phyloP scores from a whole-genome alignment of 2,329 filamentous ascomycete genomes.

The Ceratocystis ficicola region DNA sequence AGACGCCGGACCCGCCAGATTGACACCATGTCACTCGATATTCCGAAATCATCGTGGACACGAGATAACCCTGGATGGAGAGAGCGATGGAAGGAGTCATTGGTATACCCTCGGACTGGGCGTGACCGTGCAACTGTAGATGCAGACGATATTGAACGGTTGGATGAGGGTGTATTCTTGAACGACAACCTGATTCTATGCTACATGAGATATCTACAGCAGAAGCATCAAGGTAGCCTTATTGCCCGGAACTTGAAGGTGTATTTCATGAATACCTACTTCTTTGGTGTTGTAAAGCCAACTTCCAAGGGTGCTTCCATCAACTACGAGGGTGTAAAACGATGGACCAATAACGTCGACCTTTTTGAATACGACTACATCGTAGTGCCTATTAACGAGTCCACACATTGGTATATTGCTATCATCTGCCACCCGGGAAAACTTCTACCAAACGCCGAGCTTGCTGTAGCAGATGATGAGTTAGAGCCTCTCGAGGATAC shows the following conservation, averaged over 20 bases:
- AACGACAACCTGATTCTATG: constrained; percentile 91
- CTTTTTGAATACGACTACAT: constrained; percentile 79
- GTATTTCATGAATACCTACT: constrained; percentile 88
- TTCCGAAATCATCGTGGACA: constrained; percentile 36
- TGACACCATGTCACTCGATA: neutral
- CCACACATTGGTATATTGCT: constrained; percentile 82
- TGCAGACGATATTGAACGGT: constrained; percentile 57
- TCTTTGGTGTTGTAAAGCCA: constrained; percentile 62
- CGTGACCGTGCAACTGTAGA: constrained; percentile 54
- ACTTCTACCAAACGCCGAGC: constrained; percentile 34
- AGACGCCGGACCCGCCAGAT: constrained; percentile 5
- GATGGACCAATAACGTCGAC: constrained; percentile 79
- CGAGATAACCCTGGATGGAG: constrained; percentile 40
- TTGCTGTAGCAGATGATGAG: neutral
- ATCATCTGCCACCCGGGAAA: constrained; percentile 82
- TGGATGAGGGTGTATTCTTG: constrained; percentile 74
- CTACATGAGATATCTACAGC: constrained; percentile 64
- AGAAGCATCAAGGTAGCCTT: constrained; percentile 44
- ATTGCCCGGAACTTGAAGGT: constrained; percentile 45
- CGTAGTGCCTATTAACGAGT: constrained; percentile 81
- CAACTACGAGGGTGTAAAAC: constrained; percentile 73
- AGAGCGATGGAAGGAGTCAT: constrained; percentile 42
- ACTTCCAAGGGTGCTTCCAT: constrained; percentile 41
- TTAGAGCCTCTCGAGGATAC: neutral
- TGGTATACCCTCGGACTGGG: constrained; percentile 49